A percentile compares a stretch with the other conserved stretches of the same genome.
These are phyloP conservation scores for Jamesozyma gamospora DNA, from an alignment of 805 yeast genomes.

Conservation along the genomic window DNA sequence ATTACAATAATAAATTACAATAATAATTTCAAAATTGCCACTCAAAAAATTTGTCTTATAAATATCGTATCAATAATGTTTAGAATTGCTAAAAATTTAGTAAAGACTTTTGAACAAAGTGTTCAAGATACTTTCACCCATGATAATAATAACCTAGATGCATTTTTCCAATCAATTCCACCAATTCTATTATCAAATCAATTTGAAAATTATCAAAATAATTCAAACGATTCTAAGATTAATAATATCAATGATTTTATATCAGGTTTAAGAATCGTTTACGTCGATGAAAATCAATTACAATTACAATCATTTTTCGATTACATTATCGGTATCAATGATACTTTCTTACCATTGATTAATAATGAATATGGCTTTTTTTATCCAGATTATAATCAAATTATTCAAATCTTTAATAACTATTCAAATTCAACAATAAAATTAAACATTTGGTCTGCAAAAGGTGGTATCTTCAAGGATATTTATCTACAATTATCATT, in stretches of 20 bases:
- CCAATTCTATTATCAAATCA: conserved; percentile 24
- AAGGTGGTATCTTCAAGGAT: conserved; percentile 57
- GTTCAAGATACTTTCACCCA: conserved; percentile 29
- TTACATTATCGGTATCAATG: conserved; percentile 71
- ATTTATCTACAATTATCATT: conserved; percentile 28
- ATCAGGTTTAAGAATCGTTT: conserved; percentile 51
- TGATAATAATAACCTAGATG: conserved; percentile 25
- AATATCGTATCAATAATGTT: too few species aligned
- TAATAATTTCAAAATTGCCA: too few species aligned
- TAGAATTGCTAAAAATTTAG: conserved; percentile 56
- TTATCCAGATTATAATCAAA: conserved; percentile 36
- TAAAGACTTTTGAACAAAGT: conserved; percentile 42
- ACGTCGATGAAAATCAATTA: conserved; percentile 38
- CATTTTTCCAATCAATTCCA: conserved; percentile 30
- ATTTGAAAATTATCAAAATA: background rate
- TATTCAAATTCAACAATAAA: conserved; percentile 21
- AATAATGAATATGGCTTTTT: conserved; percentile 28
- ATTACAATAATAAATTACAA: too few species aligned
- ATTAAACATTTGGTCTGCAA: conserved; percentile 75
- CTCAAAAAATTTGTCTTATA: too few species aligned
- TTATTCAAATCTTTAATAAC: conserved; percentile 18
- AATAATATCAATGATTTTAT: conserved; percentile 19
- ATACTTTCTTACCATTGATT: conserved; percentile 43
- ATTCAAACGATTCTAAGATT: background rate
- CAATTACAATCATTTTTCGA: conserved; percentile 84